Conservation (phyloP, 352 stramenopile genomes). For the Phytophthora pini region DNA sequence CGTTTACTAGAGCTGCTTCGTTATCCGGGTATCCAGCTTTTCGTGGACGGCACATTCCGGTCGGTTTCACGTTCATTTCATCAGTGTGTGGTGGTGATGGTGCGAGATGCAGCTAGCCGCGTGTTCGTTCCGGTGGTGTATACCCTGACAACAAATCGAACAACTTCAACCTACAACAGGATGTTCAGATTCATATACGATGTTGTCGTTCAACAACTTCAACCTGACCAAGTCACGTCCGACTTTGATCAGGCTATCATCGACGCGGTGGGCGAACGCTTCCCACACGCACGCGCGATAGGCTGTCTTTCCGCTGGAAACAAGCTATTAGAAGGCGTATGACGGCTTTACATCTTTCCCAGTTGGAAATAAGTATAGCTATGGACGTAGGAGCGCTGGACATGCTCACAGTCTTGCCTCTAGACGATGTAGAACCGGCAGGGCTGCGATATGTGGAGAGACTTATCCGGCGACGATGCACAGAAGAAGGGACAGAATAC, state of each 20-base stretch:
- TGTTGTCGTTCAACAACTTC: background rate
- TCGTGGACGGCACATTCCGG: conserved; percentile 36
- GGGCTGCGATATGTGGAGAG: background rate
- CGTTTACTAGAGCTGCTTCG: conserved; percentile 3
- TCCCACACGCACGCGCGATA: conserved; percentile 10
- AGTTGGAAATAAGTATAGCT: background rate
- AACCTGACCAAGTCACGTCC: conserved; percentile 10
- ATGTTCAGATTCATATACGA: conserved; percentile 19
- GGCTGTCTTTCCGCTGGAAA: conserved; percentile 25
- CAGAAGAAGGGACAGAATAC: background rate
- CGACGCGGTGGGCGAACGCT: conserved; percentile 5
- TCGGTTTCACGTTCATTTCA: conserved; percentile 16
- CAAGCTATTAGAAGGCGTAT: conserved; percentile 9
- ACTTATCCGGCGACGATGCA: background rate
- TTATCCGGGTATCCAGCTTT: conserved; percentile 12
- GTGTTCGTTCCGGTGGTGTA: conserved; percentile 21
- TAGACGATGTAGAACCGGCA: background rate
- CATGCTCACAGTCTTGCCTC: conserved; percentile 5
- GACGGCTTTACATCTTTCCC: background rate
- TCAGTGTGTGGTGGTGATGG: conserved; percentile 29
- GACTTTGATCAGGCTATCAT: conserved; percentile 29
- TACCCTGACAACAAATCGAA: conserved; percentile 9
- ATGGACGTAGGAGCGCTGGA: conserved; percentile 4
- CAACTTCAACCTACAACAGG: conserved; percentile 10
- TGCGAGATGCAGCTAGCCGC: conserved; percentile 8